Base-by-base conservation (phyloP, 176 grass and related monocot genomes). In the Echinochloa phyllopogon region DNA sequence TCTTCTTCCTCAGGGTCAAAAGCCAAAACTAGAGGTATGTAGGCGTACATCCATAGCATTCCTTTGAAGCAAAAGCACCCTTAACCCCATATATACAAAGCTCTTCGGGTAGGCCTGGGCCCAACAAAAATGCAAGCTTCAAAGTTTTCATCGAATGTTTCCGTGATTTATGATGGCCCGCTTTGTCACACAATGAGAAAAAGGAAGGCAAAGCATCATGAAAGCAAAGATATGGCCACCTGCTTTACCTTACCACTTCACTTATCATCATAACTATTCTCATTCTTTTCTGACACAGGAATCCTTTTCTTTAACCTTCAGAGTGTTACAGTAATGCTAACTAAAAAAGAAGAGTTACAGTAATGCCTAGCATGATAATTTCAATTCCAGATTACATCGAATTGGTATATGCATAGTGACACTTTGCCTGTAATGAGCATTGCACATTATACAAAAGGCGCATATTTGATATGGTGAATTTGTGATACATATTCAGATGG, bases 151-250 rank as follows among this genome's bases (percentile, higher is more conserved):
- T 52, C 41, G 78, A 41, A 75, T 75, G 73, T 57, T 57, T 76
- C 73, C 51, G 5, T 53, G 3, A 17, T 74, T 74, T 29, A 15
- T 74, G 25, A 36, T n/a, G 73, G 18, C 51, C 51, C 7, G 51
- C 33, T 56, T 76, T 57, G 4, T 57, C 24, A 52, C 14, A 23
- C 25, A 52, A 5, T 55, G 48, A 36, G 45, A 4, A 24, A 82
- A 70, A 57, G 65, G 21, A 56, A 62, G 79, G 14, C 8, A 44
- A 44, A 59, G 66, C 80, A 60, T 17, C 80, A 8, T 47, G 10
- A 82, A 82, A 82, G 80, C 65, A 72, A 71, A 68, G 79, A 72
- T 80, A 80, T 67, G 33, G 43, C 25, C 42, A 49, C 0, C 52
- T 36, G 27, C 68, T 61, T 72, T 72, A 83, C 24, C 53, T 82